These are phyloP conservation scores for Cercospora canescens DNA, from an alignment of 2,329 filamentous ascomycete species.

Conservation along the genomic window DNA sequence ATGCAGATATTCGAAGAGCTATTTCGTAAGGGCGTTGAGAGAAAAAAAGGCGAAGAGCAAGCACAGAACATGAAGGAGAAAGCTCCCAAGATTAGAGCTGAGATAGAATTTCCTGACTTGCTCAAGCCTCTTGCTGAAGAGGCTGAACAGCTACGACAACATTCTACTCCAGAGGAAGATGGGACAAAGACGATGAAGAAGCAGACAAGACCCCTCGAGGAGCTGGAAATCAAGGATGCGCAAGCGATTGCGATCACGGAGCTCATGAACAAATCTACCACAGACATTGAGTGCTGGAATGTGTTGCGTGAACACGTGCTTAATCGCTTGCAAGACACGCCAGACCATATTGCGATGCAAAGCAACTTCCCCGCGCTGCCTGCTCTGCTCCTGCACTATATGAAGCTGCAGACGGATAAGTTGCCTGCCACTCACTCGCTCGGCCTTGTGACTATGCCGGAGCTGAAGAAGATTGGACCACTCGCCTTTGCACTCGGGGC, in stretches of 20 bases:
- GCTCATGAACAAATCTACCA: conserved; percentile 56
- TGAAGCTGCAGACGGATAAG: conserved; percentile 42
- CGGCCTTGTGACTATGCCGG: conserved; percentile 62
- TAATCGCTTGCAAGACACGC: conserved; percentile 30
- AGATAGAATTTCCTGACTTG: conserved; percentile 19
- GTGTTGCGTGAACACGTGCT: conserved; percentile 69
- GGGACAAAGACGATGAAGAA: background rate
- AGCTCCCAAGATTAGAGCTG: background rate
- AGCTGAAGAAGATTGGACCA: conserved; percentile 66
- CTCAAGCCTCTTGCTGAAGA: conserved; percentile 26
- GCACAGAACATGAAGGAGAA: background rate
- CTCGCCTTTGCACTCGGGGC: conserved; percentile 71
- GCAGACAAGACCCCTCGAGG: background rate
- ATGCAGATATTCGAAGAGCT: conserved; percentile 22
- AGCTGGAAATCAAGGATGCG: conserved; percentile 14
- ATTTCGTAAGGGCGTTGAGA: conserved; percentile 15
- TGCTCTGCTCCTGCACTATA: conserved; percentile 23
- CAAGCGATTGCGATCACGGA: conserved; percentile 48
- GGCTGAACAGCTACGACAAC: conserved; percentile 14
- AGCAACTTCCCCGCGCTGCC: conserved; percentile 18
- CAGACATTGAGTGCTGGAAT: conserved; percentile 67
- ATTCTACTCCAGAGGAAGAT: background rate
- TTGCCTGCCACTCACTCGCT: conserved; percentile 62
- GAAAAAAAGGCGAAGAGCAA: background rate
- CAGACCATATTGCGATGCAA: background rate